phyloP scores from a whole-genome alignment of 2,329 filamentous ascomycete genomes.

The Biscogniauxia sp. region DNA sequence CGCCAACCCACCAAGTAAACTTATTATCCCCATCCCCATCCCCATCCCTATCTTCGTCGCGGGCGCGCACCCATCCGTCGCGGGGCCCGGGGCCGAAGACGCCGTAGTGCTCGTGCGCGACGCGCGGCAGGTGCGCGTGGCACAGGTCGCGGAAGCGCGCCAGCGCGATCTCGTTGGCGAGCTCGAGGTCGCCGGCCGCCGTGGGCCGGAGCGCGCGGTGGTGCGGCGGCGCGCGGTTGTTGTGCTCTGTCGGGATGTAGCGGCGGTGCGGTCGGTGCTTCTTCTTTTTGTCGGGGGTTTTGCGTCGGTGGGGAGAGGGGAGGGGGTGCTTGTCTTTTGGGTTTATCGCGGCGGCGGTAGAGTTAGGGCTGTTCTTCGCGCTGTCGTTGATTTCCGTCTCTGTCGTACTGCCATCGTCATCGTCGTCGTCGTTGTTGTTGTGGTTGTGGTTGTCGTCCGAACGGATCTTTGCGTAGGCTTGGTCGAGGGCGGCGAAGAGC shows the following conservation, averaged over 20 bases:
- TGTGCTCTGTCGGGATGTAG: neutral
- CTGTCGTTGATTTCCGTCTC: too few species aligned
- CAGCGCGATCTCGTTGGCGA: neutral
- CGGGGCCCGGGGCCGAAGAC: neutral
- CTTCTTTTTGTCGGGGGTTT: neutral
- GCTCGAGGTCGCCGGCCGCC: neutral
- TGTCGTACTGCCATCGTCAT: too few species aligned
- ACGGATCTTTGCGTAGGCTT: neutral
- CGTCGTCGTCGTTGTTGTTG: too few species aligned
- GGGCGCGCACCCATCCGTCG: neutral
- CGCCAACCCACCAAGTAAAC: neutral
- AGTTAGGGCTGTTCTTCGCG: too few species aligned
- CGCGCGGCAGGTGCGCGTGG: neutral
- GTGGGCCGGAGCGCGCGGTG: neutral
- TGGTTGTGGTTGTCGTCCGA: too few species aligned
- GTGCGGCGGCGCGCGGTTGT: neutral
- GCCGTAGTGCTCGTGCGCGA: neutral
- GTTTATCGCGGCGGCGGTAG: too few species aligned
- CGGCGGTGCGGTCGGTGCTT: too few species aligned
- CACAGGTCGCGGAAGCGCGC: neutral
- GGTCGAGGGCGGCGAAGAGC: neutral
- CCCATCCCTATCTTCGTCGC: too few species aligned
- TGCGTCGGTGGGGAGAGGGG: too few species aligned
- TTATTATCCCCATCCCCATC: neutral
- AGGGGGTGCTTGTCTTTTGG: too few species aligned